Evolutionary conservation across 2,329 filamentous ascomycete genomes (phyloP).

Genomic region (Apiospora saccharicola): DNA sequence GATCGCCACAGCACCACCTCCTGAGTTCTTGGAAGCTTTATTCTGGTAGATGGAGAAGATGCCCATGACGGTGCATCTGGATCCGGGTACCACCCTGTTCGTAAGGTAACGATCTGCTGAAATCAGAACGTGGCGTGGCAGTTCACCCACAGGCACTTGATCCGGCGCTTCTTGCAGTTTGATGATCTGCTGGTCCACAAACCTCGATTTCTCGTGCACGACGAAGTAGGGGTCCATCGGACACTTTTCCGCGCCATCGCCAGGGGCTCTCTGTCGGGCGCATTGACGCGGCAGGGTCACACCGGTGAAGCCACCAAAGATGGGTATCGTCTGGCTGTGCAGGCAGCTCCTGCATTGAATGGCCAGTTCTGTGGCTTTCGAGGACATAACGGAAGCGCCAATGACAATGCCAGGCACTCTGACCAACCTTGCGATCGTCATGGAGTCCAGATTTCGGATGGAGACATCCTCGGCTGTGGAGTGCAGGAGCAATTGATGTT

Average conservation of each 20-base stretch:
- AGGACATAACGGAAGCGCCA: conserved; percentile 94
- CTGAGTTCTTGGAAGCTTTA: conserved; percentile 82
- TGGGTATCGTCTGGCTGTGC: conserved; percentile 71
- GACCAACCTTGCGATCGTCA: conserved; percentile 92
- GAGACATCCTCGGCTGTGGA: conserved; percentile 90
- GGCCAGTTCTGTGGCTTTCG: conserved; percentile 86
- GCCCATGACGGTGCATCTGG: conserved; percentile 92
- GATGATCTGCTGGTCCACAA: conserved; percentile 97
- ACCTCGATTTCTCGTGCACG: conserved; percentile 89
- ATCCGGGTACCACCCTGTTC: conserved; percentile 94
- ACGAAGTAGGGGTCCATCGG: conserved; percentile 96
- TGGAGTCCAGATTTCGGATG: conserved; percentile 92
- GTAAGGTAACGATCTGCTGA: conserved; percentile 96
- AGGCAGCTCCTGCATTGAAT: conserved; percentile 91
- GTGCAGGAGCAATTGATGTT: conserved; percentile 94
- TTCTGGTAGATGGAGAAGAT: conserved; percentile 98
- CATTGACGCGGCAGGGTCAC: conserved; percentile 85
- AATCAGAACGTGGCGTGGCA: conserved; percentile 92
- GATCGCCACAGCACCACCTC: conserved; percentile 87
- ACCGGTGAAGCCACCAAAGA: conserved; percentile 87
- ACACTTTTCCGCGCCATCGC: conserved; percentile 77
- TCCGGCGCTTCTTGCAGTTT: conserved; percentile 98
- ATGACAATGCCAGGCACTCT: conserved; percentile 98
- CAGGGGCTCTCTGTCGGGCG: conserved; percentile 66
- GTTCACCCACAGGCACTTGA: conserved; percentile 94